Base-by-base conservation (phyloP, 192 early-diverging fungal genomes). In the Rhizoclosmatium sp. region DNA sequence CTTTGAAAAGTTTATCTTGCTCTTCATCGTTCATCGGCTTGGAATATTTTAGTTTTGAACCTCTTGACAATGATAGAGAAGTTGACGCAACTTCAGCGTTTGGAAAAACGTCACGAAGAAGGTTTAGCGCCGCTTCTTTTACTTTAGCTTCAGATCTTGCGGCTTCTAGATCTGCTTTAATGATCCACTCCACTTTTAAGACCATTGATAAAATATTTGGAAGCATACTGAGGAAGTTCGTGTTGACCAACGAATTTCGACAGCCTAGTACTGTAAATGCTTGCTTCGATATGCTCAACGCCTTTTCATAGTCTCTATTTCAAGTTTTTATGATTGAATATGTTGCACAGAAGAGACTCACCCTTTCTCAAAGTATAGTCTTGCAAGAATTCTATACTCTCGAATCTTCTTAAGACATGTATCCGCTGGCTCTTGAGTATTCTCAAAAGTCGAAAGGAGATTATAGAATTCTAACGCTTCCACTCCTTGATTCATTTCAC, bases 391-490 rank as follows among this genome's bases (percentile, higher is more conserved):
- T 12, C 67, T 23, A 44, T 47, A 69, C 45, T 69, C 67, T 19
- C 46, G 40, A 1, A 69, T 44, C 46, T 69, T 69, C 46, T 69
- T 69, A 12, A 69, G 44, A 47, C 40, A 69, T 46, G 67, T 69
- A 16, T 69, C 67, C 12, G 67, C 67, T 7, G 44, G 42, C 12
- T 69, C 67, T 7, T 42, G 9, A 44, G 10, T 5, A 9, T 47
- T 12, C 7, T 21, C 46, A 12, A 69, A 16, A 45, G 21, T 19
- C 2, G 40, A 41, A 4, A 47, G 41, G 40, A 69, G 39, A 9
- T 47, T 51, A 46, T 75, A 75, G 46, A 62, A 75, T 19, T 60
- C 73, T 42, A 75, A 42, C n/a, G 73, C 73, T 64, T 75, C 73
- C 3, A 59, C 45, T 1, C 23, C 14, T 12, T 59, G 73, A 45